Conservation (phyloP, 768 basidiomycete species). For the Clitopilus hobsonii region DNA sequence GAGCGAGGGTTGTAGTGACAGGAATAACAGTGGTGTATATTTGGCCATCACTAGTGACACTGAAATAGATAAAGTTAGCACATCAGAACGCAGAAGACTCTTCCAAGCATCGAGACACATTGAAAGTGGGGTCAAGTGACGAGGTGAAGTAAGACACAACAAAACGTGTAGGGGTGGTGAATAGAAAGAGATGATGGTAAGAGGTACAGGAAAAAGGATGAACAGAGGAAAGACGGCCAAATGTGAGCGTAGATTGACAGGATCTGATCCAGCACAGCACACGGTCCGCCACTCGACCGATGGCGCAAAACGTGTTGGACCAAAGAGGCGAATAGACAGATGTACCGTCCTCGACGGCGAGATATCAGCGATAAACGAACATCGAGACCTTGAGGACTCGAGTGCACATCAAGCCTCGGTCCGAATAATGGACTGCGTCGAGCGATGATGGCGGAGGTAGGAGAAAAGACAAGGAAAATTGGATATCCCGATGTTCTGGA, state of each 20-base stretch:
- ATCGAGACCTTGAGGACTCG: too few relatives aligned
- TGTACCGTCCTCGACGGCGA: neutral
- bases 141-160: neutral
- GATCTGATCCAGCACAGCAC: neutral
- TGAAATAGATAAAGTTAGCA: neutral
- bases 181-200: neutral
- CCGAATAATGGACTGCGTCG: neutral
- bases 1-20: conserved; percentile 20
- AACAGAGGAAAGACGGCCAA: neutral
- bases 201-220: neutral
- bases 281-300: too few relatives aligned
- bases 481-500: too few relatives aligned
- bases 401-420: too few relatives aligned
- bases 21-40: conserved; percentile 20
- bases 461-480: neutral
- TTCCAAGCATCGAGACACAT: too few relatives aligned
- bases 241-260: neutral
- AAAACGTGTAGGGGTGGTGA: neutral
- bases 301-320: neutral
- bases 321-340: neutral
- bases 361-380: neutral
- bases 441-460: neutral
- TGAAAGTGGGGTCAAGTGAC: too few relatives aligned
- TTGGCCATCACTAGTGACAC: conserved; percentile 19
- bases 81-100: too few relatives aligned